phyloP scores from a whole-genome alignment of 2,329 filamentous ascomycete genomes.

The Diplodia sapinea region DNA sequence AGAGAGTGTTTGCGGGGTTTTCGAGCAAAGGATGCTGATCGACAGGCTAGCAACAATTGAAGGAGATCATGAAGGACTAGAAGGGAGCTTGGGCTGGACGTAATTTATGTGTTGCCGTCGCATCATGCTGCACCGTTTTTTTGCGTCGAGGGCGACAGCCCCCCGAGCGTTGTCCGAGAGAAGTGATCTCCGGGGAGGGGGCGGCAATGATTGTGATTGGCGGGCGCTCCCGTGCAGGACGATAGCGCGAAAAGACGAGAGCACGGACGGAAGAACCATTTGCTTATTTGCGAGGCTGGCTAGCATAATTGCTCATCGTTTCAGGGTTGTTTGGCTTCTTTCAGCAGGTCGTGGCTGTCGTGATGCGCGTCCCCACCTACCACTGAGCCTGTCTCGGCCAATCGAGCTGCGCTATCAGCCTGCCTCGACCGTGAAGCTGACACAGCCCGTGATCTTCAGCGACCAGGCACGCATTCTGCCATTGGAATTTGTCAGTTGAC shows the following conservation, averaged over 20 bases:
- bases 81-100: conserved; percentile 14
- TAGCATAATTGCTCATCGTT: not conserved
- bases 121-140: not conserved
- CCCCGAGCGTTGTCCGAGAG: conserved; percentile 18
- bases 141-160: not conserved
- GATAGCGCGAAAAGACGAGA: conserved; percentile 6
- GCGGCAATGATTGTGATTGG: conserved; percentile 24
- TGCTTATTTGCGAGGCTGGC: conserved; percentile 14
- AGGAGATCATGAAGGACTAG: not conserved
- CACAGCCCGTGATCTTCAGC: conserved; percentile 4
- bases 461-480: conserved; percentile 3
- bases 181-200: conserved; percentile 13
- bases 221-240: conserved; percentile 2
- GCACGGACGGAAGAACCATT: not conserved
- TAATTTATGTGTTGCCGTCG: conserved; percentile 7
- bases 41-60: not conserved
- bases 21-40: not conserved
- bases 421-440: conserved; percentile 3
- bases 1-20: not conserved
- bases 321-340: not conserved
- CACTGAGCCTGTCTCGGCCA: not conserved
- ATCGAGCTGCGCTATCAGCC: not conserved
- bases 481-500: conserved; percentile 21
- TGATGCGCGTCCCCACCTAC: conserved; percentile 1
- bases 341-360: not conserved